Percentiles rank a stretch among this genome's conserved stretches.
These are phyloP conservation scores for Leishmania turanica DNA, from an alignment of 208 protist genomes.

Conservation along the genomic window DNA sequence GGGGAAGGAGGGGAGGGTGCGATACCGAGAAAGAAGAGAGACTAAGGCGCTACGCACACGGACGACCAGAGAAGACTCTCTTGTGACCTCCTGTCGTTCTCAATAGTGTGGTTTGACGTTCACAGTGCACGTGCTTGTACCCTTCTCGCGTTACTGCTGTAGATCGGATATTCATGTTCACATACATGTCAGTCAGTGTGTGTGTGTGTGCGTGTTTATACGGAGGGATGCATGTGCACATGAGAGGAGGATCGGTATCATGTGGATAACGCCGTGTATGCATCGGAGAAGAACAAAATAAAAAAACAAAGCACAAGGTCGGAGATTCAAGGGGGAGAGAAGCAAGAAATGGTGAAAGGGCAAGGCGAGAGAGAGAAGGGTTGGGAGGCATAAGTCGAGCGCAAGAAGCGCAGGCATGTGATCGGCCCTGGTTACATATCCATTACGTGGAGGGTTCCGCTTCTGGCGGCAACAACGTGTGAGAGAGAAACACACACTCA, in stretches of 20 bases:
- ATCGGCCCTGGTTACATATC: background rate
- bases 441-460: background rate
- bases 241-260: background rate
- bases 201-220: background rate
- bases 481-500: background rate
- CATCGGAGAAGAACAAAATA: conserved; percentile 20
- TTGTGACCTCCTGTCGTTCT: background rate
- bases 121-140: background rate
- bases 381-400: background rate
- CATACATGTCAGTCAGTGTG: background rate
- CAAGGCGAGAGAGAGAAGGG: background rate
- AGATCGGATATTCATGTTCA: background rate
- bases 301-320: conserved; percentile 9
- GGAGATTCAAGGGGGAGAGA: background rate
- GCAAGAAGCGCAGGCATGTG: background rate
- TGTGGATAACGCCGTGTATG: background rate
- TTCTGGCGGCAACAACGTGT: background rate
- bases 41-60: background rate
- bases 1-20: background rate
- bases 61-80: background rate
- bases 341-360: background rate
- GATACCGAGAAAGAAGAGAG: background rate
- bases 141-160: background rate
- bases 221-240: background rate
- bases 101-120: background rate